Evolutionary conservation across 2,329 filamentous ascomycete genomes (phyloP).

Genomic region (Colletotrichum eleusines): DNA sequence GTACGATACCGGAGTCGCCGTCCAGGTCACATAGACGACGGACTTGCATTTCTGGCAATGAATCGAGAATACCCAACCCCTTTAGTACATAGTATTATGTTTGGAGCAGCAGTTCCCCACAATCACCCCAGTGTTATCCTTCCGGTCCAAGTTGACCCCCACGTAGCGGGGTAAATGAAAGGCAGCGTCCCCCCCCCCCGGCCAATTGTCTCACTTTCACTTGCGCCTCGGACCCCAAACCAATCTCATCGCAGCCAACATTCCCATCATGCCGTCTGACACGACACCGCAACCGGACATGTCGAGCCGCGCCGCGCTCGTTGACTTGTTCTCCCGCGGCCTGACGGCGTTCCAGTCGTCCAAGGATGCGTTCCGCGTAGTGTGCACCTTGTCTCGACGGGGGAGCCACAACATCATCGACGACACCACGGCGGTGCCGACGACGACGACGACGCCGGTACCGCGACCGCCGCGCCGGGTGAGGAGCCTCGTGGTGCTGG

Average conservation of each 20-base stretch:
- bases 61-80: background rate
- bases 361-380: constrained; percentile 56
- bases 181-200: background rate
- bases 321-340: constrained; percentile 58
- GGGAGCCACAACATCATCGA: constrained; percentile 2
- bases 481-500: constrained; percentile 66
- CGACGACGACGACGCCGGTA: constrained; percentile 43
- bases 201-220: constrained; percentile 9
- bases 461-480: constrained; percentile 35
- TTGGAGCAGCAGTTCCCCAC: constrained; percentile 1
- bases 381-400: constrained; percentile 55
- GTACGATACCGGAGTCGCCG: constrained; percentile 4
- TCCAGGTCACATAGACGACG: background rate
- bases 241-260: background rate
- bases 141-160: constrained; percentile 14
- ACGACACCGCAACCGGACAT: constrained; percentile 13
- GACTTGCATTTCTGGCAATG: background rate
- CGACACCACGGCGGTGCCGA: constrained; percentile 19
- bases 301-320: constrained; percentile 47
- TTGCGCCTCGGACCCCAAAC: background rate
- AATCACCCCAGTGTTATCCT: background rate
- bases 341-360: constrained; percentile 60
- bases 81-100: background rate
- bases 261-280: constrained; percentile 3
- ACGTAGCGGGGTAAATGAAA: constrained; percentile 39